These are phyloP conservation scores for Dryas alaskensis DNA, from an alignment of 306 rosid species.

Conservation along the genomic window DNA sequence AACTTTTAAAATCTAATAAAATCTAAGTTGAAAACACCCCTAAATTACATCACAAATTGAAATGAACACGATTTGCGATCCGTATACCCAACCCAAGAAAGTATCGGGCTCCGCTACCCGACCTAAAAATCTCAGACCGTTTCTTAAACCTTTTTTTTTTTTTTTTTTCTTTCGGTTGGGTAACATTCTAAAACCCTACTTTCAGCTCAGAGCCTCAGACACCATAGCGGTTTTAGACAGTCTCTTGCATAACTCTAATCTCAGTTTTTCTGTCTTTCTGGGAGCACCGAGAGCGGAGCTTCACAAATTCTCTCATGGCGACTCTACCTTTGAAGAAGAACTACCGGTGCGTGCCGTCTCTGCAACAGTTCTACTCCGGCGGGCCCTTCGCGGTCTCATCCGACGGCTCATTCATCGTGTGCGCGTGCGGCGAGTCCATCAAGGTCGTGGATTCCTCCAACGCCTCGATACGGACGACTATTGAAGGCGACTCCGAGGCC, in stretches of 20 bases:
- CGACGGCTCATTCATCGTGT: constrained; percentile 71
- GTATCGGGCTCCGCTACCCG: no score
- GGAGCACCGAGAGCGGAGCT: background rate
- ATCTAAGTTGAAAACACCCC: no score
- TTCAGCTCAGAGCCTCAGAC: background rate
- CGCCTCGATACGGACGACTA: constrained; percentile 61
- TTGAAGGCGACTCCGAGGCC: constrained; percentile 67
- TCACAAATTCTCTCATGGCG: constrained; percentile 38
- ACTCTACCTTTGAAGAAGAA: constrained; percentile 50
- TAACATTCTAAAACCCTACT: background rate
- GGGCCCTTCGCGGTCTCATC: constrained; percentile 79
- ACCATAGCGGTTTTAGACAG: background rate
- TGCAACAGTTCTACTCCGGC: constrained; percentile 84
- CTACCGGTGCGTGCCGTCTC: constrained; percentile 63
- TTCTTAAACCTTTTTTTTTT: background rate
- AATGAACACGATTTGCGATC: no score
- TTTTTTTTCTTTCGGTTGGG: background rate
- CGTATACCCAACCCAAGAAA: no score
- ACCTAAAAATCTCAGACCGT: no score
- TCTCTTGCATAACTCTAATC: background rate
- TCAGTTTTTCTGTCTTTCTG: background rate
- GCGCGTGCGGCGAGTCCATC: constrained; percentile 71
- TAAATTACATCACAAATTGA: no score
- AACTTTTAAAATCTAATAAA: no score
- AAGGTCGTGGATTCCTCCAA: constrained; percentile 71